Percentiles rank a stretch among this genome's conserved stretches.
phyloP scores from a whole-genome alignment of 1,284 basidiomycete species.

The Athelia psychrophila region DNA sequence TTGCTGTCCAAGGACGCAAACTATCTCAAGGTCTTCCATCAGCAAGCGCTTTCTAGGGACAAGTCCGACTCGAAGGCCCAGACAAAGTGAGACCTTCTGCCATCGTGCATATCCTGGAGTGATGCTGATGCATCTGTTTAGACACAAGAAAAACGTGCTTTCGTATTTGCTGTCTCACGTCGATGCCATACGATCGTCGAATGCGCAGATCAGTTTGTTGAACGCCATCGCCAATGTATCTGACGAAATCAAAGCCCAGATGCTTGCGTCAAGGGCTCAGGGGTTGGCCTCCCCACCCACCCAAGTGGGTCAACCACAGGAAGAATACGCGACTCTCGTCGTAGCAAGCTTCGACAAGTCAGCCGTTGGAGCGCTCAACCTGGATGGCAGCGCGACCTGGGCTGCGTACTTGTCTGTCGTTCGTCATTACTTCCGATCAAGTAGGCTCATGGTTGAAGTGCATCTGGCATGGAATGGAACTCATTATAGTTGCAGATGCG shows the following conservation, averaged over 20 bases:
- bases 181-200: slow-evolving; percentile 51
- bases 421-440: slow-evolving; percentile 42
- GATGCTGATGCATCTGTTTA: slow-evolving; percentile 24
- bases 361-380: slow-evolving; percentile 42
- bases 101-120: neutral
- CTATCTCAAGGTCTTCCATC: slow-evolving; percentile 66
- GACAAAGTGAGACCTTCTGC: slow-evolving; percentile 43
- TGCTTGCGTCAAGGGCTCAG: slow-evolving; percentile 63
- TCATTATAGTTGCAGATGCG: slow-evolving; percentile 19
- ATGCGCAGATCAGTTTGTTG: slow-evolving; percentile 58
- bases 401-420: slow-evolving; percentile 42
- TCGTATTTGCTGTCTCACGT: slow-evolving; percentile 87
- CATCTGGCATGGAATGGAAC: neutral
- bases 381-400: slow-evolving; percentile 45
- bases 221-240: slow-evolving; percentile 56
- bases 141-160: slow-evolving; percentile 73
- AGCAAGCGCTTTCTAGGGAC: slow-evolving; percentile 46
- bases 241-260: slow-evolving; percentile 61
- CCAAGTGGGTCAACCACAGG: slow-evolving; percentile 24
- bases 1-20: slow-evolving; percentile 70
- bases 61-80: slow-evolving; percentile 64
- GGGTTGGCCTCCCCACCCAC: neutral
- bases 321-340: slow-evolving; percentile 47
- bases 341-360: slow-evolving; percentile 56
- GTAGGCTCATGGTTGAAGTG: slow-evolving; percentile 29